Evolutionary conservation across 2,329 filamentous ascomycete species (phyloP), one percentile per base, ranked within the genome.

Genomic region (Neonectria coccinea): DNA sequence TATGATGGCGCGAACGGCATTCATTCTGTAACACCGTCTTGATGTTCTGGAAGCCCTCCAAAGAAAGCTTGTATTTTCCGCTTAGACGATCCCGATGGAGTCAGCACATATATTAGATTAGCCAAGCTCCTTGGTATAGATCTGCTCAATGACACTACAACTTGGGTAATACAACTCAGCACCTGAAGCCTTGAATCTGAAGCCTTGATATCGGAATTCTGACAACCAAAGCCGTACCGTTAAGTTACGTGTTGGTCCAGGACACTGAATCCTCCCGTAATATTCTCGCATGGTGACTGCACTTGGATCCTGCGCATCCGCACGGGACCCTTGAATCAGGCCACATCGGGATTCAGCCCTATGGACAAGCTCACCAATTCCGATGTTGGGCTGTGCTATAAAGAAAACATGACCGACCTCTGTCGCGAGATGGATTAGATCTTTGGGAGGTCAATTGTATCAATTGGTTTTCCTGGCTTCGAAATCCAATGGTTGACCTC

Each of bases 401-500:
- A 54, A 31, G 29, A 22, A n/a, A 25, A 5, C 44, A 47, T 14
- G 12, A 27, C 16, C 22, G 44, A 3, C 22, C 12, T 47, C 44
- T 12, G 27, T 27, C 14, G 18, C 18, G 25, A 27, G 11, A n/a
- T 47, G 29, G 52, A 42, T 18, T 42, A n/a, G 14, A 27, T 54
- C 20, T 45, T 45, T 16, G 8, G 22, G 25, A 14, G 33, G 8
- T 25, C 22, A 36, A 36, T 16, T 20, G 5, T 20, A 25, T 39
- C 16, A 45, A 39, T 48, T 16, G 20, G 33, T 6, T 11, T 10
- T n/a, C 20, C 11, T 39, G 16, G 51, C 16, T 62, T 50, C 9
- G 18, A 51, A 41, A 39, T 41, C 29, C 39, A 62, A 74, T 71
- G 67, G 52, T 66, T 53, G 63, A 62, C 47, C 59, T 45, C 22